phyloP scores from a whole-genome alignment of 2,329 filamentous ascomycete genomes.

The Dactylellina haptotyla region DNA sequence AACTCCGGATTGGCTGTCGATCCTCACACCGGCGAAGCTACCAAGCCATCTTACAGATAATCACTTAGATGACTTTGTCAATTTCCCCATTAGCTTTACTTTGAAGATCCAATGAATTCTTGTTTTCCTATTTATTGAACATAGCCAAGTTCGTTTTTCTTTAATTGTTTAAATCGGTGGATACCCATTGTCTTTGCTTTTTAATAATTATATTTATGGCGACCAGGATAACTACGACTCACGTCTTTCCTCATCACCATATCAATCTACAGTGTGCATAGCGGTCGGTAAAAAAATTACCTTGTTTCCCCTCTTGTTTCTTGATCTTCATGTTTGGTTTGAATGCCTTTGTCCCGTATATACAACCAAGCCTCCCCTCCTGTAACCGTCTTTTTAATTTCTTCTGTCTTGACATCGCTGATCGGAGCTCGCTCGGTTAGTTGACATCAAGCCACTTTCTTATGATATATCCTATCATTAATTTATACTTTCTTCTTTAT shows the following conservation, averaged over 20 bases:
- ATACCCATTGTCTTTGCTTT: slow-evolving; percentile 49
- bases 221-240: slow-evolving; percentile 47
- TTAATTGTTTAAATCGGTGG: slow-evolving; percentile 41
- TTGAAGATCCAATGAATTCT: slow-evolving; percentile 38
- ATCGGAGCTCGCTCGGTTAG: slow-evolving; percentile 35
- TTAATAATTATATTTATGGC: slow-evolving; percentile 34
- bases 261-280: slow-evolving; percentile 44
- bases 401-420: background rate
- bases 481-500: slow-evolving; percentile 33
- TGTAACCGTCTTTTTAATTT: slow-evolving; percentile 36
- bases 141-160: slow-evolving; percentile 40
- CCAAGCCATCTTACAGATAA: slow-evolving; percentile 47
- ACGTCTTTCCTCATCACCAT: slow-evolving; percentile 38
- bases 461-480: slow-evolving; percentile 50
- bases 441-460: slow-evolving; percentile 5
- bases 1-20: slow-evolving; percentile 54
- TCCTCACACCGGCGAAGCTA: slow-evolving; percentile 52
- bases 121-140: slow-evolving; percentile 37
- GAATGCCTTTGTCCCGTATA: slow-evolving; percentile 19
- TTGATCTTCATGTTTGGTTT: slow-evolving; percentile 18
- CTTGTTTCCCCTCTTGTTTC: slow-evolving; percentile 6
- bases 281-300: slow-evolving; percentile 3
- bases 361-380: slow-evolving; percentile 4
- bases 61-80: slow-evolving; percentile 1
- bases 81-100: slow-evolving; percentile 20